Evolutionary conservation across 2,329 filamentous ascomycete species (phyloP).

Genomic region (Raffaelea albimanens): DNA sequence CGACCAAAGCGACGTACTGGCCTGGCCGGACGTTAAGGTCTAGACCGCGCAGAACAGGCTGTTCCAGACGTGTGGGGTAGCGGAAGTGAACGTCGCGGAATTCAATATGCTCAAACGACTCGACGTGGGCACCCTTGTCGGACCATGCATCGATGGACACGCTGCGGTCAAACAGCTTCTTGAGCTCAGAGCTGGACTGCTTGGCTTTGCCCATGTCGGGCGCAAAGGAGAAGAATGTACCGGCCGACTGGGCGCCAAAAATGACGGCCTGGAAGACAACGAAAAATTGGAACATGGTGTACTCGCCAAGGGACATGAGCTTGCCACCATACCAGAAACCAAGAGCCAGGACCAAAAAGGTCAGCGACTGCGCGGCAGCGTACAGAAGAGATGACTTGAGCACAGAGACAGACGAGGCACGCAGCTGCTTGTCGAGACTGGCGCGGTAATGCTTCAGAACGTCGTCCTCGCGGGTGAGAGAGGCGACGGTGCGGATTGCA

Average conservation of each 20-base stretch:
- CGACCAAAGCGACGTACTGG: slow-evolving; percentile 82
- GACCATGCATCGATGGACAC: slow-evolving; percentile 80
- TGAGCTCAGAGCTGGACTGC: slow-evolving; percentile 70
- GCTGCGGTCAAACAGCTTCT: slow-evolving; percentile 72
- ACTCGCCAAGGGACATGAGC: slow-evolving; percentile 61
- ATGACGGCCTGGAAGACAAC: slow-evolving; percentile 80
- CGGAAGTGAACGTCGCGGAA: slow-evolving; percentile 91
- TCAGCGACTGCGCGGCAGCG: slow-evolving; percentile 72
- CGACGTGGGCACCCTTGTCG: slow-evolving; percentile 51
- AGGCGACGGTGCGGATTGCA: slow-evolving; percentile 86
- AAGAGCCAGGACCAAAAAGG: slow-evolving; percentile 75
- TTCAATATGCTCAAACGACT: slow-evolving; percentile 63
- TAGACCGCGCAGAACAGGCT: slow-evolving; percentile 82
- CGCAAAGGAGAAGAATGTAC: slow-evolving; percentile 79
- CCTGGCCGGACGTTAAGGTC: slow-evolving; percentile 66
- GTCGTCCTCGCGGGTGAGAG: slow-evolving; percentile 77
- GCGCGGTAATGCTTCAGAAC: slow-evolving; percentile 63
- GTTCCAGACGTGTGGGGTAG: slow-evolving; percentile 83
- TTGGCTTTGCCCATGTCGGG: slow-evolving; percentile 92
- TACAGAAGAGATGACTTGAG: slow-evolving; percentile 71
- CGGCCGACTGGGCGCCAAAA: slow-evolving; percentile 86
- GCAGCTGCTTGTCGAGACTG: slow-evolving; percentile 57
- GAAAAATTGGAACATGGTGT: slow-evolving; percentile 81
- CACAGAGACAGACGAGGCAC: slow-evolving; percentile 61
- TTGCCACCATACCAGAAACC: slow-evolving; percentile 90